Conservation (phyloP, 2,329 filamentous ascomycete species). For the Huntiella moniliformis region DNA sequence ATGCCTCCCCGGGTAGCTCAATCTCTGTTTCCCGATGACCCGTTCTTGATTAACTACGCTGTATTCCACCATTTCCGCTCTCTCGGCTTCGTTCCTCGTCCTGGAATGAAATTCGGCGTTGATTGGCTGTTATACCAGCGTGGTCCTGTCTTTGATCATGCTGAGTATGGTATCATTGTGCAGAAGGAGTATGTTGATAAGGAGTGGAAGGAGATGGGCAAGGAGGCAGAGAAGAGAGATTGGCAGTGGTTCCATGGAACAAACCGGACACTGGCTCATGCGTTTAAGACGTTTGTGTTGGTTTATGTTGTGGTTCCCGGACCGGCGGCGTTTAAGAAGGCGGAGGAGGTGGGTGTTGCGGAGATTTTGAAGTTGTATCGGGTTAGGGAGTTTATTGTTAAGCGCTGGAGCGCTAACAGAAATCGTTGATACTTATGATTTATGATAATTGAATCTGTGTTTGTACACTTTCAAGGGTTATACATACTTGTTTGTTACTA, state of each 20-base stretch:
- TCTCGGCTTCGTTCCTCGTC: slow-evolving; percentile 81
- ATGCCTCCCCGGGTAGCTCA: slow-evolving; percentile 33
- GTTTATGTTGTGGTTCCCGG: slow-evolving; percentile 83
- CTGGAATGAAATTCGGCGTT: slow-evolving; percentile 84
- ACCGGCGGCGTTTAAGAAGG: slow-evolving; percentile 30
- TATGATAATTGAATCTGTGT: background rate
- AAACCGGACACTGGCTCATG: slow-evolving; percentile 75
- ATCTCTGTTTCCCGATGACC: slow-evolving; percentile 51
- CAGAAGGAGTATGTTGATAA: slow-evolving; percentile 46
- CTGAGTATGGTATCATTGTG: slow-evolving; percentile 76
- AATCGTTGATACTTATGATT: slow-evolving; percentile 25
- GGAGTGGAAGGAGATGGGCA: slow-evolving; percentile 47
- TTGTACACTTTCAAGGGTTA: background rate
- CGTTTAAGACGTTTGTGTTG: slow-evolving; percentile 74
- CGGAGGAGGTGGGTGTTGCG: slow-evolving; percentile 36
- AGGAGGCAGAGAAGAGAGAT: slow-evolving; percentile 28
- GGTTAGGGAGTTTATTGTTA: slow-evolving; percentile 63
- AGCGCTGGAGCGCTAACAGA: slow-evolving; percentile 69
- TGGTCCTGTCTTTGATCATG: slow-evolving; percentile 85
- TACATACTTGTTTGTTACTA: too few relatives aligned
- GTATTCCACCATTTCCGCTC: slow-evolving; percentile 95
- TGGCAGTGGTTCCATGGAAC: slow-evolving; percentile 82
- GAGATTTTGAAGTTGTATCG: slow-evolving; percentile 48
- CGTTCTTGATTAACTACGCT: slow-evolving; percentile 70
- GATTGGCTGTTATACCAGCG: slow-evolving; percentile 91